Base-by-base conservation (phyloP, 2,329 filamentous ascomycete genomes). In the Cytospora piceae region DNA sequence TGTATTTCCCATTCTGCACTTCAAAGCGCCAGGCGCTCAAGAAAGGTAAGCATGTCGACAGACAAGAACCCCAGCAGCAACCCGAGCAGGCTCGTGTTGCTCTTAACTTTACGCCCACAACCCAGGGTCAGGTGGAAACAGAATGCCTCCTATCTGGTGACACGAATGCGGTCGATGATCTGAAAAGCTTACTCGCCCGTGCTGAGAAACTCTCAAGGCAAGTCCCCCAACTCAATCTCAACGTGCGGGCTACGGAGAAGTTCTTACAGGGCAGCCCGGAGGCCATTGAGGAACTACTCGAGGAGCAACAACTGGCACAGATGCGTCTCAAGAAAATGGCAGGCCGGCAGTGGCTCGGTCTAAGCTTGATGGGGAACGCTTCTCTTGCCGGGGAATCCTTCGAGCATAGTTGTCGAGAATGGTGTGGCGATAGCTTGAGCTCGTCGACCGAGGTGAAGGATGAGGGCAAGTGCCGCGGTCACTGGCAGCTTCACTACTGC, bases 61-160 rank as follows among this genome's bases (percentile, higher is more conserved):
- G n/a, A 17, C 14, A 22, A 24, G 51, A 29, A 1, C 31, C 22
- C 17, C 37, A 42, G 46, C 46, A 49, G 46, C 46, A 7, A 24
- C 46, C 3, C n/a, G n/a, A 49, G 46, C 46, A 49, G 46, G 46
- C 46, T 49, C n/a, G n/a, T 49, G 46, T 24, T 24, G 11, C n/a
- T 17, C 56, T 65, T 0, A 9, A 39, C 31, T 65, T 32, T 29
- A 62, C 42, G 9, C 63, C 53, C 4, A 37, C 31, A 12, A 32
- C 63, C 20, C 17, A 46, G 8, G 58, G 63, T 14, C 58, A 46
- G 11, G 12, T 9, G 2, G 63, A 57, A n/a, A 57, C 37, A 11
- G 29, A 37, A 9, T 53, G 58, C 32, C 14, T 61, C 46, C 8
- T 65, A n/a, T 55, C 63, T 12, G 58, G 58, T 32, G 63, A 65